phyloP scores from a whole-genome alignment of 164 flowering plant species.

The Dillenia suffruticosa region DNA sequence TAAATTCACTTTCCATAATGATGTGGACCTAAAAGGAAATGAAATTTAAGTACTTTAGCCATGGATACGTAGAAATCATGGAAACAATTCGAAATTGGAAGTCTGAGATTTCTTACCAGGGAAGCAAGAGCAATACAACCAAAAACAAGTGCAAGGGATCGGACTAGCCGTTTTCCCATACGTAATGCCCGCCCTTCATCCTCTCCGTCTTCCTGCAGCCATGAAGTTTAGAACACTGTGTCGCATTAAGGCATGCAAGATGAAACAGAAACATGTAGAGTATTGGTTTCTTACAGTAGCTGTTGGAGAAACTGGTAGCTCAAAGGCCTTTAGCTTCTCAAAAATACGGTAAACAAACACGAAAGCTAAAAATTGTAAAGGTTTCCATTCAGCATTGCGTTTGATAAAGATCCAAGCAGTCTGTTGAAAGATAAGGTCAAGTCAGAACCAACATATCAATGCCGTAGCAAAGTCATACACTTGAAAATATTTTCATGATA shows the following conservation, averaged over 20 bases:
- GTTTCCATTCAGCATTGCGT: constrained; percentile 83
- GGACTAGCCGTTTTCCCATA: constrained; percentile 88
- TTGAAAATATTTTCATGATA: too few species aligned
- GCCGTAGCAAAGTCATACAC: background rate
- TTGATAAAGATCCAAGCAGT: constrained; percentile 69
- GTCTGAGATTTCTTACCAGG: constrained; percentile 48
- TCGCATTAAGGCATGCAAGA: background rate
- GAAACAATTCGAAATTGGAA: background rate
- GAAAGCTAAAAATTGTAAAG: constrained; percentile 79
- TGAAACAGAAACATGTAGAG: background rate
- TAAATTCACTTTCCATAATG: too few species aligned
- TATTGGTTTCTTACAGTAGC: constrained; percentile 35
- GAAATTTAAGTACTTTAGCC: too few species aligned
- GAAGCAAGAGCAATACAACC: constrained; percentile 78
- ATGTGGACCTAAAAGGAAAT: too few species aligned
- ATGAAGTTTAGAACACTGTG: background rate
- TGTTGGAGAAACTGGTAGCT: constrained; percentile 71
- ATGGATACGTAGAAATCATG: too few species aligned
- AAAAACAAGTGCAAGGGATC: constrained; percentile 78
- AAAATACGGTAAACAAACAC: constrained; percentile 86
- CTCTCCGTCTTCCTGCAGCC: constrained; percentile 89
- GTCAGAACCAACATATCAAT: background rate
- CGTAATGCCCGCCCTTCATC: constrained; percentile 75
- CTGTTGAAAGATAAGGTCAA: constrained; percentile 45
- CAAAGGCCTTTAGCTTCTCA: constrained; percentile 84